A percentile compares a stretch with the other conserved stretches of the same genome.
Conservation (phyloP, 129 eudicot genomes). For the Arctium minus region DNA sequence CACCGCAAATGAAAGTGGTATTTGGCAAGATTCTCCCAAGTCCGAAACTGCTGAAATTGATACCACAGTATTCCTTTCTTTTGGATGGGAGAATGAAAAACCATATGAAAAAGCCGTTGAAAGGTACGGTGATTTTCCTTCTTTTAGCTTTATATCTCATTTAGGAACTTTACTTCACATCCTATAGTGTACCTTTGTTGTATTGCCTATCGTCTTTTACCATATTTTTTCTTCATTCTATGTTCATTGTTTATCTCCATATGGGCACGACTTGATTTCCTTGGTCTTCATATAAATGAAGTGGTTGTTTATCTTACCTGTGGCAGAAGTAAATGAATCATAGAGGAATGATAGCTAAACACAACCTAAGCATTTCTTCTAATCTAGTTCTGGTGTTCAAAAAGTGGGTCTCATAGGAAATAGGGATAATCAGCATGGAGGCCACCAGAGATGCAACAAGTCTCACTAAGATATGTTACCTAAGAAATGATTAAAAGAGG, state of each 20-base stretch:
- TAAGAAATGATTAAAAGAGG: not conserved
- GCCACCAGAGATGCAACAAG: not conserved
- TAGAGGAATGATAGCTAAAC: not conserved
- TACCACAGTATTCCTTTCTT: constrained; percentile 72
- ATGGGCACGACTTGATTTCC: not conserved
- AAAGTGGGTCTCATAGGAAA: not conserved
- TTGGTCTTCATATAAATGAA: not conserved
- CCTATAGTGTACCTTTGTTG: not conserved
- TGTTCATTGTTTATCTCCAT: not conserved
- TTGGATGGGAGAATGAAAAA: constrained; percentile 95
- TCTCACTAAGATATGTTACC: not conserved
- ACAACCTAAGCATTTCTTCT: not conserved
- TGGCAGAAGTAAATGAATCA: not conserved
- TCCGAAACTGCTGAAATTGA: constrained; percentile 53
- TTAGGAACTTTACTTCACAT: constrained; percentile 2
- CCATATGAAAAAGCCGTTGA: constrained; percentile 94
- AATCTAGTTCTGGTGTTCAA: not conserved
- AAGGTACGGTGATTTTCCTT: constrained; percentile 34
- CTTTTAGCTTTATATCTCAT: not conserved
- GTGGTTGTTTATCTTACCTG: not conserved
- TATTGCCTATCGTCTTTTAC: not conserved
- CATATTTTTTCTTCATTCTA: not conserved
- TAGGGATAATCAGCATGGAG: not conserved
- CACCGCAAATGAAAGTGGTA: constrained; percentile 43
- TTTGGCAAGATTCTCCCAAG: constrained; percentile 53